Evolutionary conservation across 441 rosid genomes (phyloP).

Genomic region (Erodium trifolium): DNA sequence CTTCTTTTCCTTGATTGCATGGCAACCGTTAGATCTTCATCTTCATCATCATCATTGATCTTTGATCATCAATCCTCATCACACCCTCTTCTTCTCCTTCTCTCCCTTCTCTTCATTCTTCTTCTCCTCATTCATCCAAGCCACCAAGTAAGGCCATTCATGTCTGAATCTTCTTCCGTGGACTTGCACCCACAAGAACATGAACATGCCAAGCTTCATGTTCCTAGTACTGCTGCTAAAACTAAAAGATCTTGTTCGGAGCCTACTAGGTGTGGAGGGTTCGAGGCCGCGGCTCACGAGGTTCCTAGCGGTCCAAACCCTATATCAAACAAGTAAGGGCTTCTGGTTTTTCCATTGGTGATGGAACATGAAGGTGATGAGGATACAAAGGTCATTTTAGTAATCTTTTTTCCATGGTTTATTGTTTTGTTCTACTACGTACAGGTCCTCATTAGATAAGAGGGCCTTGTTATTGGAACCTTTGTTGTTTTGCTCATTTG

Average conservation of each 20-base stretch:
- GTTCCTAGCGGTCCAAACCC: slow-evolving; percentile 30
- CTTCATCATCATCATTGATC: slow-evolving; percentile 16
- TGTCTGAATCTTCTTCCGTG: no score
- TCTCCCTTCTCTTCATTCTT: slow-evolving; percentile 27
- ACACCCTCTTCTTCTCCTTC: slow-evolving; percentile 25
- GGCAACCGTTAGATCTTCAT: slow-evolving; percentile 39
- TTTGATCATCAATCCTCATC: slow-evolving; percentile 3
- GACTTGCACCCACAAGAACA: no score
- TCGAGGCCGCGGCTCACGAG: slow-evolving; percentile 60
- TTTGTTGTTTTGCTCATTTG: no score
- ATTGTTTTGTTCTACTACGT: no score
- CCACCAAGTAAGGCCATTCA: slow-evolving; percentile 17
- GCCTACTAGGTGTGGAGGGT: slow-evolving; percentile 19
- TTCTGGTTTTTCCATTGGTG: no score
- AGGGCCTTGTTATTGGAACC: no score
- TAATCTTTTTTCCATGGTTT: no score
- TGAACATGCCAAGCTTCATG: no score
- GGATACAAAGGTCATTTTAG: no score
- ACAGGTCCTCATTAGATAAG: no score
- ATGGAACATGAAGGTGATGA: no score
- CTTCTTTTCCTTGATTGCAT: slow-evolving; percentile 53
- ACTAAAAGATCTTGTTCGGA: background rate
- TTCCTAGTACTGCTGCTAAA: background rate
- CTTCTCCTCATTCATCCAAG: slow-evolving; percentile 34
- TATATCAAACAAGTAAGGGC: slow-evolving; percentile 52